phyloP scores from a whole-genome alignment of 345 rosid species.

The Atalantia buxifolia region DNA sequence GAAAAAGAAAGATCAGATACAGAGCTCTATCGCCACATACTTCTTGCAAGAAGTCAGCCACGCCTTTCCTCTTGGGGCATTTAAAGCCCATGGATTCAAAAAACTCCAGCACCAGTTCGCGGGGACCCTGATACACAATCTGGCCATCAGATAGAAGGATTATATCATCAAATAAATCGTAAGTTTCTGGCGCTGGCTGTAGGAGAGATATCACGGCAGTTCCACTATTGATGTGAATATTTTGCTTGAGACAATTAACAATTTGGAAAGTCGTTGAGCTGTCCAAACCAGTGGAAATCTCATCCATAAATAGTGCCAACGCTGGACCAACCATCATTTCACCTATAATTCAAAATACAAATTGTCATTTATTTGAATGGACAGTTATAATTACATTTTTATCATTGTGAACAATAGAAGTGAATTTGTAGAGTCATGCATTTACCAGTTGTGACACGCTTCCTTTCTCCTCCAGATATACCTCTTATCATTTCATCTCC shows the following conservation, averaged over 20 bases:
- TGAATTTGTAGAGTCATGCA: background rate
- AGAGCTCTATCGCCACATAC: constrained; percentile 25
- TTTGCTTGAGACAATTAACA: constrained; percentile 67
- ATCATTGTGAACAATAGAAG: background rate
- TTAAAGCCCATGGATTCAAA: constrained; percentile 65
- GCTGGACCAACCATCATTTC: constrained; percentile 76
- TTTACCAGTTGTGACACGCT: constrained; percentile 78
- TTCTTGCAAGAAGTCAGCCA: constrained; percentile 84
- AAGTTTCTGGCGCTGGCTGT: constrained; percentile 86
- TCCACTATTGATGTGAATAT: constrained; percentile 50
- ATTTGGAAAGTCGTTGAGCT: constrained; percentile 84
- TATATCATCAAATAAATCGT: constrained; percentile 67
- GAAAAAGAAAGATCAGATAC: background rate
- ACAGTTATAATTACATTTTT: background rate
- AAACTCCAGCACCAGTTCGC: constrained; percentile 53
- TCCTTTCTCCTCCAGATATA: constrained; percentile 80
- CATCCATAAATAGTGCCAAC: constrained; percentile 62
- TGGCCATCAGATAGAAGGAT: constrained; percentile 71
- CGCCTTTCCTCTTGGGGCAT: constrained; percentile 81
- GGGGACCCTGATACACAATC: constrained; percentile 76
- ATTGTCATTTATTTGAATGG: background rate
- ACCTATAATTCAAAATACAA: constrained; percentile 24
- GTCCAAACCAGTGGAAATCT: constrained; percentile 77
- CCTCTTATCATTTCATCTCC: constrained; percentile 80
- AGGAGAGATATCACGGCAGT: constrained; percentile 73